Base-by-base conservation (phyloP, 1,284 basidiomycete genomes). In the Mycosarcoma maydis region DNA sequence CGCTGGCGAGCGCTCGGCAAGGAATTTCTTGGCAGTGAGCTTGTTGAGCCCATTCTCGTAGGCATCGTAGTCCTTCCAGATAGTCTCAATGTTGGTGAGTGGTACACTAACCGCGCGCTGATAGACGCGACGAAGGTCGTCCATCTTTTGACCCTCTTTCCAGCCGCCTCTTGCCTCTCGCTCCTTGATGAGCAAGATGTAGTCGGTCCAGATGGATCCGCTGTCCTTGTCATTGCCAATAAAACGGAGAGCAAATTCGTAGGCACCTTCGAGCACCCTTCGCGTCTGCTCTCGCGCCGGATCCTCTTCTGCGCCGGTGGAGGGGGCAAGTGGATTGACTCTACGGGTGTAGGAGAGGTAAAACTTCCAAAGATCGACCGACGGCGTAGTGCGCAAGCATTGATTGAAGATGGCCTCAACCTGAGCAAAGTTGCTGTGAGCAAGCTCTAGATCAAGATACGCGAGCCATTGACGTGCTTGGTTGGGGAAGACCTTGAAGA, bases 141-240 rank as follows among this genome's bases (percentile, higher is more conserved):
- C 95, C 89, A 93, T 94, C 82, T 94, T 93, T 80, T 95, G 92
- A 76, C 95, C 92, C 70, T 91, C 89, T 81, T 98, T 94, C 94
- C 94, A 98, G 11, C 70, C 59, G 13, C 72, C 75, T 16, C 55
- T 54, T 19, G 57, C 65, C 42, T 91, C 90, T 44, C 89, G 89
- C 27, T 88, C 87, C 75, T 88, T 90, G 57, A 98, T 83, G 80
- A 96, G 94, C 57, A 89, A 87, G 75, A 98, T 91, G 68, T 87
- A 88, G 72, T 87, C 87, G 44, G 82, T 82, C 87, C 87, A 88
- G 42, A 87, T 85, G 44, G 84, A 83, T 4, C 86, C 86, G 36
- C 85, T 83, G 44, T 86, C 85, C 24, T 84, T 83, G 75, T 87
- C 86, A 39, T 90, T 89, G 14, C 94, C 94, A 43, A 97, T 89